phyloP scores from a whole-genome alignment of 2,329 filamentous ascomycete genomes.

The Aureobasidium namibiae region DNA sequence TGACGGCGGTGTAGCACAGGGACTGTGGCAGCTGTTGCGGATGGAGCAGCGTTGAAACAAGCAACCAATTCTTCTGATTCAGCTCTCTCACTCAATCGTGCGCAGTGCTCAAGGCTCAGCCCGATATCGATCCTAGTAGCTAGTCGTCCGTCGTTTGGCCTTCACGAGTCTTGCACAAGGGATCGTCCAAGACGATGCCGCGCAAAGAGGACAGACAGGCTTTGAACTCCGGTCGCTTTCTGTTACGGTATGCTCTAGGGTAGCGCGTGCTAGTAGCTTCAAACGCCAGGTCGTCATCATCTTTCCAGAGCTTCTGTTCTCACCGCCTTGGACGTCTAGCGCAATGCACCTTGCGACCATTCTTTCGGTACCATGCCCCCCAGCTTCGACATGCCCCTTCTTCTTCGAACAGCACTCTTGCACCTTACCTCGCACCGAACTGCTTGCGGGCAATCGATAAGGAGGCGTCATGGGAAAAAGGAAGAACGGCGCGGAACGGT shows the following conservation, averaged over 20 bases:
- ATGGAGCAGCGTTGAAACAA: slow-evolving; percentile 9
- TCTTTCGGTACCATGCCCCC: not conserved
- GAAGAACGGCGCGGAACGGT: not conserved
- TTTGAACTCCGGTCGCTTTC: not conserved
- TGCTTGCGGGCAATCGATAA: no score
- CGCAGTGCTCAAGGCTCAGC: no score
- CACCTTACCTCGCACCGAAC: not conserved
- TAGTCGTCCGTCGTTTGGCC: not conserved
- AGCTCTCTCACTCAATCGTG: not conserved
- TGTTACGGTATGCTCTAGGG: not conserved
- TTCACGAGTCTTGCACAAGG: not conserved
- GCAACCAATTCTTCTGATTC: not conserved
- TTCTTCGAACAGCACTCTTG: not conserved
- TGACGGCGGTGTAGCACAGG: slow-evolving; percentile 8
- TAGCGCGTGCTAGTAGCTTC: not conserved
- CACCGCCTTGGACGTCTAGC: slow-evolving; percentile 9
- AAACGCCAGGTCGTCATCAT: slow-evolving; percentile 8
- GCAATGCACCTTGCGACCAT: not conserved
- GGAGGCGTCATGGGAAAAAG: not conserved
- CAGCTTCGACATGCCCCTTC: not conserved
- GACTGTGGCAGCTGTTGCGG: not conserved
- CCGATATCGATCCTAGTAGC: no score
- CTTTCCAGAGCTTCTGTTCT: slow-evolving; percentile 4
- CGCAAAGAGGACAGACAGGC: not conserved
- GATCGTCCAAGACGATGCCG: not conserved